phyloP scores from a whole-genome alignment of 495 filamentous ascomycete genomes.

The Xylaria acuta region DNA sequence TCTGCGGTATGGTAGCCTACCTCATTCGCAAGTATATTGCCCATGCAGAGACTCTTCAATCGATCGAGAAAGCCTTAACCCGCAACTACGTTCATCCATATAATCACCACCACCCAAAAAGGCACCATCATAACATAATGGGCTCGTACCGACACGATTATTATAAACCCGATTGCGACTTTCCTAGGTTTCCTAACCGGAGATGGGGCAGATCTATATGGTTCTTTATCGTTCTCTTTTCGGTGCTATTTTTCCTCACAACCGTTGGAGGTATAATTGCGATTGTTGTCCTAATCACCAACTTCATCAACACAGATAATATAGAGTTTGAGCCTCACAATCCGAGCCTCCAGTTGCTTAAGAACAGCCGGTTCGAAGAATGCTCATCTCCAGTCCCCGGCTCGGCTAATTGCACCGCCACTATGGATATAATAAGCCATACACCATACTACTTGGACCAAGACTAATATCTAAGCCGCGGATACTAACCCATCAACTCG shows the following conservation, averaged over 20 bases:
- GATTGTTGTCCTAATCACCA: background rate
- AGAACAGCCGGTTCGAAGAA: slow-evolving; percentile 17
- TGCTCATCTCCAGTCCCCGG: slow-evolving; percentile 13
- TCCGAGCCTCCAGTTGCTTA: slow-evolving; percentile 9
- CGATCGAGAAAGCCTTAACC: too few species aligned
- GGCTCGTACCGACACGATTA: background rate
- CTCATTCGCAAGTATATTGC: too few species aligned
- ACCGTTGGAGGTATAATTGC: background rate
- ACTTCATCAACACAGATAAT: slow-evolving; percentile 18
- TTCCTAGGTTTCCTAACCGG: background rate
- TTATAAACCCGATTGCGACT: background rate
- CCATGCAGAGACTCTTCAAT: too few species aligned
- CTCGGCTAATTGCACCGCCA: slow-evolving; percentile 10
- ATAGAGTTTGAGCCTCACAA: background rate
- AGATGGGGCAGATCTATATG: background rate
- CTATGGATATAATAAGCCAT: background rate
- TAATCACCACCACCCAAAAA: too few species aligned
- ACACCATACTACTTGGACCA: background rate
- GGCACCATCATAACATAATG: background rate
- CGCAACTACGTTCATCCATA: too few species aligned
- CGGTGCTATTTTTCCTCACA: background rate
- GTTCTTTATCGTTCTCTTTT: background rate
- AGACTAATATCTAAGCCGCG: background rate
- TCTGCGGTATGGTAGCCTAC: background rate
- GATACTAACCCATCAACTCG: background rate